Base-by-base conservation (phyloP, 2,329 filamentous ascomycete species). In the Nothophoma quercina region DNA sequence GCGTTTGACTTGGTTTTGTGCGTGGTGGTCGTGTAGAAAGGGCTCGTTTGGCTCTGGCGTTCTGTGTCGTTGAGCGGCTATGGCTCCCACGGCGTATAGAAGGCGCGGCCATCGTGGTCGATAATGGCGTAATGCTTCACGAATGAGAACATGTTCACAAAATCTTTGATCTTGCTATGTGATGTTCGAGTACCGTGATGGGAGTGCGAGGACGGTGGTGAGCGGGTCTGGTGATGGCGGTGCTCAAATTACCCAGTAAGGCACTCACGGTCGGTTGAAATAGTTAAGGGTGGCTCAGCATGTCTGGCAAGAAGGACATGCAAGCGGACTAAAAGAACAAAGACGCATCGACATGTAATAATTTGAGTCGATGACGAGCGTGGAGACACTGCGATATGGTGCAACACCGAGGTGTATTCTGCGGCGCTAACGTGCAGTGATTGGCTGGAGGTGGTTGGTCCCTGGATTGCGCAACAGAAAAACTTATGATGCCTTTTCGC, bases 71-170 rank as follows among this genome's bases (percentile, higher is more conserved):
- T 23, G 47, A 41, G 52, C 55, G 46, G 48, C 44, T 56, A 57
- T 55, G 50, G 56, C 58, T 62, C 50, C 61, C 43, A 32, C 38
- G 60, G 55, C 53, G 60, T 60, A 56, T 51, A 55, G 55, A 57
- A 23, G 40, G 39, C 32, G 30, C 38, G 52, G 23, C 51, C 35
- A 39, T 56, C 40, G 51, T 51, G 53, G 56, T 59, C 51, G 46
- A 18, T 44, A 28, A 53, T 53, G 43, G 50, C 38, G 43, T 48
- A 43, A 53, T 53, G 38, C 38, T 22, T 38, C 21, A 53, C 23
- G 50, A 53, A 53, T 48, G 50, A 42, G n/a, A 51, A 35, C 23
- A 38, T 29, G 25, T 29, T n/a, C 5, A n/a, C n/a, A 33, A 33
- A 25, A 15, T 2, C 25, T 3, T 32, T 23, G 40, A 6, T 26